Base-by-base conservation (phyloP, 805 yeast genomes). In the Schizosaccharomyces lindneri region DNA sequence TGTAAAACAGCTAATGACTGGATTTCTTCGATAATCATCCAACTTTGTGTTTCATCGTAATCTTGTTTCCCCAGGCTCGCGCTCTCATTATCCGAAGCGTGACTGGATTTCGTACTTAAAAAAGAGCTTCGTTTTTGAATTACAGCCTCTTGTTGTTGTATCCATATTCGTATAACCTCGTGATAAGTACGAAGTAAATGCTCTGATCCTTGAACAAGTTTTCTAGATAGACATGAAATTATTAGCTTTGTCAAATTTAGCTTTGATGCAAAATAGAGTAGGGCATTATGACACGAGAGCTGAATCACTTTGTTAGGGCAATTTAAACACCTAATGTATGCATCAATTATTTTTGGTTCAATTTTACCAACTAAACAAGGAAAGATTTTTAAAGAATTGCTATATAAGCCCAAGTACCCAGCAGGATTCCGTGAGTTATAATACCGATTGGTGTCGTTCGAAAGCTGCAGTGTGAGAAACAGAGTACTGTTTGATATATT, bases 1-100 rank as follows among this genome's bases (percentile, higher is more conserved):
- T 94, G 90, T 67, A 87, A 93, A 39, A 93, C 72, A 0, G 96
- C 99, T 68, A 89, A 87, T 0, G 98, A 97, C 71, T 93, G 98
- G 9, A 90, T 86, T 64, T 90, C 97, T 70, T 93, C 97, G 59
- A 93, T 83, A 0, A 85, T 84, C 0, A 95, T 84, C 64, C 87
- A 81, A 9, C 36, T 29, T 21, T 51, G 57, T 27, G 27, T 29
- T 17, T 51, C 57, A 24, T 51, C 57, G n/a, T 24, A 29, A 21
- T 51, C 57, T 15, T 51, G 31, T 24, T 51, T 51, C 2, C 21
- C 36, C 19, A 17, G 3, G 36, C 17, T 29, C 13, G 57, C 2
- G 19, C 11, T 51, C 31, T 21, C 36, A 17, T 5, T 21, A 6
- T 21, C 31, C 6, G 36, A 51, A 29, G 31, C n/a, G 9, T 7